A percentile compares a stretch with the other conserved stretches of the same genome.
phyloP scores from a whole-genome alignment of 176 grass and related monocot species.

The Carex kokanica region DNA sequence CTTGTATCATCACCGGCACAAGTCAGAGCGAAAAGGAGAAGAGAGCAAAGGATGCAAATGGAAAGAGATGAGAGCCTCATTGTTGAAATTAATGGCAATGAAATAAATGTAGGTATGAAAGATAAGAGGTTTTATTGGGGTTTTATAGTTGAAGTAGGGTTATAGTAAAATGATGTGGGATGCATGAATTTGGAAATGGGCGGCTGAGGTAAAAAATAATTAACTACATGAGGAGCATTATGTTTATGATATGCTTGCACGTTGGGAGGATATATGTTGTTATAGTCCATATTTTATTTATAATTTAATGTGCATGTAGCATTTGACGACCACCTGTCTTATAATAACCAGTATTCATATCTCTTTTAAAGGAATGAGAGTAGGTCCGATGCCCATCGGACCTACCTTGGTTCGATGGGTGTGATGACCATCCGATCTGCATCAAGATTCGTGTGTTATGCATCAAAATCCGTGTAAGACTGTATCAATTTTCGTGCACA shows the following conservation, averaged over 20 bases:
- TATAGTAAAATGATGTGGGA: not conserved
- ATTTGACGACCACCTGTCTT: conserved; percentile 6
- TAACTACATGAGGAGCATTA: conserved; percentile 13
- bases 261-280: not conserved
- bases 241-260: conserved; percentile 11
- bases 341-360: not conserved
- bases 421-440: too few species aligned
- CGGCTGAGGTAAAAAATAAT: conserved; percentile 14
- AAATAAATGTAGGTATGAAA: not conserved
- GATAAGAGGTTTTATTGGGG: not conserved
- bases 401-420: too few species aligned
- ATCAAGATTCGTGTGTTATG: too few species aligned
- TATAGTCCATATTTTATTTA: not conserved
- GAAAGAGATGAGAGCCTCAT: not conserved
- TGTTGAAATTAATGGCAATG: not conserved
- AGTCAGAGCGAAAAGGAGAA: not conserved
- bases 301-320: not conserved
- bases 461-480: too few species aligned
- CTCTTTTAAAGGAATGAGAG: not conserved
- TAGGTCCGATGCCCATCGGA: too few species aligned
- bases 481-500: too few species aligned
- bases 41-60: conserved; percentile 2
- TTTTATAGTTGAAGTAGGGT: not conserved
- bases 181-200: conserved; percentile 14
- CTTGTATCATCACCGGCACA: not conserved